Evolutionary conservation across 2,329 filamentous ascomycete species (phyloP), one percentile per base, ranked within the genome.

Genomic region (Hymenoscyphus albidus): DNA sequence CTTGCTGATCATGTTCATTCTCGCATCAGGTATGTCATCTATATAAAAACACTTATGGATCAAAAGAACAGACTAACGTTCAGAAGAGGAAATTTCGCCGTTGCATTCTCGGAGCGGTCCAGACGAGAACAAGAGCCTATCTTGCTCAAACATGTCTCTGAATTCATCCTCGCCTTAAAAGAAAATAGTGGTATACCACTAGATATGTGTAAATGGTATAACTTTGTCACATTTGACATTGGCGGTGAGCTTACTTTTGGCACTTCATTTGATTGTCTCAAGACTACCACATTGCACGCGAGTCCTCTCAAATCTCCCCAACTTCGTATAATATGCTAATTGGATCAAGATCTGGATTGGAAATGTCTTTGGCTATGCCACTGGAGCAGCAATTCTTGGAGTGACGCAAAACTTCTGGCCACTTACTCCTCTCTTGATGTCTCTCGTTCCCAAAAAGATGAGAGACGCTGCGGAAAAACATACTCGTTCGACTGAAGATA

Each of bases 231-330:
- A 1, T 72, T 81, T 3, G 80, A 81, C 61, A 76, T 79, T 6
- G 77, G 80, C 57, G 78, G 75, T 27, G 75, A 78, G 31, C 65
- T 81, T 22, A 76, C 75, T 1, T 76, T 80, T 32, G 79, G 79
- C 32, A 64, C 76, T 32, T 64, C 77, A 1, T 80, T 80, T 65
- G 77, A 77, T 18, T 76, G 79, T 68, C 74, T 81, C 40, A 71
- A 73, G 42, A 73, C 32, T 42, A 62, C 58, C 9, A 61, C 38
- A 5, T 27, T 67, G n/a, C 68, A 71, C 48, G 66, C 66, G 39
- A 56, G 66, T 58, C 31, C 55, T 57, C 14, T n/a, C 16, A 18
- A 31, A 13, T 57, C 32, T 12, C 4, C 48, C 39, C 7, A 1
- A 32, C 22, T 40, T 2, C 5, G 13, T 31, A 9, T 16, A 32